These are phyloP conservation scores for Lecanicillium sp. DNA, from an alignment of 2,329 filamentous ascomycete species.

Conservation along the genomic window DNA sequence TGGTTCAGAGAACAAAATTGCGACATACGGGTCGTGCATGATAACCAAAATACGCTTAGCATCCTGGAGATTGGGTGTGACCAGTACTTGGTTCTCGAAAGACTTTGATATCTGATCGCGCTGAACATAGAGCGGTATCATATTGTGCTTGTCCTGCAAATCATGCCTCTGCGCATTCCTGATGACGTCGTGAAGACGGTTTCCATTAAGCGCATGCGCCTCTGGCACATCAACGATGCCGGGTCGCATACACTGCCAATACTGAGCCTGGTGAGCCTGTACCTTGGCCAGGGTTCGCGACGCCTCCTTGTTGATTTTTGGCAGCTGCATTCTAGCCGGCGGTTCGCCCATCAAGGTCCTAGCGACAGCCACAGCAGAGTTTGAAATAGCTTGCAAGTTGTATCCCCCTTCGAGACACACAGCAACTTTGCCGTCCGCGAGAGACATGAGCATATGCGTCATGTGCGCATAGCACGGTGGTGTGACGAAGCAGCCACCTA, in stretches of 20 bases:
- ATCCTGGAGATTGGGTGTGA: slow-evolving; percentile 62
- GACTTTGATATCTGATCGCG: slow-evolving; percentile 63
- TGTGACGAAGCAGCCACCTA: slow-evolving; percentile 88
- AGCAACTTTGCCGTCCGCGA: slow-evolving; percentile 80
- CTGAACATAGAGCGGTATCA: slow-evolving; percentile 75
- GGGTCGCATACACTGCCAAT: slow-evolving; percentile 84
- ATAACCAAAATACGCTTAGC: slow-evolving; percentile 69
- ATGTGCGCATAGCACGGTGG: slow-evolving; percentile 93
- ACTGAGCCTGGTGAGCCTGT: slow-evolving; percentile 54
- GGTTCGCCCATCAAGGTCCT: slow-evolving; percentile 93
- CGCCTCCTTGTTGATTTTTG: slow-evolving; percentile 50
- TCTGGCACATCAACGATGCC: slow-evolving; percentile 48
- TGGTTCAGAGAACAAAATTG: neutral
- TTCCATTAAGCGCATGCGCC: slow-evolving; percentile 42
- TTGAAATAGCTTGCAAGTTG: slow-evolving; percentile 85
- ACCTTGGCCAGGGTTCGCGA: slow-evolving; percentile 49
- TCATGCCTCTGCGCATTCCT: slow-evolving; percentile 66
- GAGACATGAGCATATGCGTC: slow-evolving; percentile 98
- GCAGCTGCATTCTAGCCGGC: slow-evolving; percentile 53
- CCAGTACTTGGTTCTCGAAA: slow-evolving; percentile 80
- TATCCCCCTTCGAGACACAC: slow-evolving; percentile 96
- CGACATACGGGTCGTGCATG: slow-evolving; percentile 83
- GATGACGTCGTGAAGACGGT: slow-evolving; percentile 71
- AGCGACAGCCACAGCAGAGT: slow-evolving; percentile 84
- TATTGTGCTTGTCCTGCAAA: slow-evolving; percentile 63